Evolutionary conservation across 495 filamentous ascomycete genomes (phyloP).

Genomic region (Xylaria acuta): DNA sequence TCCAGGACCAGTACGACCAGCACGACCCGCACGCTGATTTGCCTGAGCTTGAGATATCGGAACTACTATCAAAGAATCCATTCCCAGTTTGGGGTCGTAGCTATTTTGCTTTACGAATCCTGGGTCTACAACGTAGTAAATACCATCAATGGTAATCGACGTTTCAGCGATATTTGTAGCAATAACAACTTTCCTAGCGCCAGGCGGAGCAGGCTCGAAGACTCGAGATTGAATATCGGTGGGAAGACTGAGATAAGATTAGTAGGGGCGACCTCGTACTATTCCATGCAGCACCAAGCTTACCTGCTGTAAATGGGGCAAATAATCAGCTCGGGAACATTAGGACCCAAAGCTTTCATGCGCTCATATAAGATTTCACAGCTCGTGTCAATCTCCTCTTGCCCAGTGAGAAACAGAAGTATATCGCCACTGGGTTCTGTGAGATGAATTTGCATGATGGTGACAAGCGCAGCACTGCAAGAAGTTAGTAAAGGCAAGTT

Average conservation of each 20-base stretch:
- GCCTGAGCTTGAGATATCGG: conserved; percentile 97
- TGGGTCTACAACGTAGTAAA: conserved; percentile 97
- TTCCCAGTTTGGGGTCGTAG: conserved; percentile 95
- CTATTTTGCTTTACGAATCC: conserved; percentile 98
- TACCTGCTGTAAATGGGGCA: conserved; percentile 77
- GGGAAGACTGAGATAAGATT: conserved; percentile 19
- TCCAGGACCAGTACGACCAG: conserved; percentile 91
- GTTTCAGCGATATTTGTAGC: conserved; percentile 99
- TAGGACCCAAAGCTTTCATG: conserved; percentile 93
- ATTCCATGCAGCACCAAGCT: conserved; percentile 51
- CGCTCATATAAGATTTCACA: conserved; percentile 93
- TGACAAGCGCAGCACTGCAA: conserved; percentile 75
- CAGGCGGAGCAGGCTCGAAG: conserved; percentile 90
- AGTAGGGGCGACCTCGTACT: neutral
- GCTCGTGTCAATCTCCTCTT: conserved; percentile 96
- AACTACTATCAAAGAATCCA: conserved; percentile 95
- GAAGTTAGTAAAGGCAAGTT: conserved; percentile 10
- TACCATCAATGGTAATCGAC: conserved; percentile 94
- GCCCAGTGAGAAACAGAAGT: conserved; percentile 92
- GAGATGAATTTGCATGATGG: conserved; percentile 98
- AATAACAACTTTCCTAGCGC: conserved; percentile 93
- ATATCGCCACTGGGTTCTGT: conserved; percentile 92
- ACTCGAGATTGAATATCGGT: conserved; percentile 93
- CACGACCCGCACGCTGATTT: conserved; percentile 91
- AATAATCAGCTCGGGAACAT: conserved; percentile 90